A percentile compares a stretch with the other conserved stretches of the same genome.
phyloP scores from a whole-genome alignment of 75 land plant species.

The Isoetes taiwanensis region DNA sequence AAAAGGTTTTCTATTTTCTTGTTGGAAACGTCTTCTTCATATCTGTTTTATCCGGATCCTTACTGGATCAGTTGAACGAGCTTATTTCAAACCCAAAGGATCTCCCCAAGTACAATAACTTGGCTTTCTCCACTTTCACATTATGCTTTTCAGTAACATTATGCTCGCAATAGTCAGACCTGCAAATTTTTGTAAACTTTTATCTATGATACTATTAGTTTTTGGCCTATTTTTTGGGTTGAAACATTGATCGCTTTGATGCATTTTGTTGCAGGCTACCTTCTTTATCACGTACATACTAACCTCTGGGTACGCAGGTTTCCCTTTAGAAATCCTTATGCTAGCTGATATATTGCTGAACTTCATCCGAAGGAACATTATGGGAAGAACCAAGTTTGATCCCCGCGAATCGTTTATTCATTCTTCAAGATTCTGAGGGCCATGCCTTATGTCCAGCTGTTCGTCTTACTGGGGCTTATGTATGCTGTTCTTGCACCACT shows the following conservation, averaged over 20 bases:
- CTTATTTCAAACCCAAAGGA: constrained; percentile 54
- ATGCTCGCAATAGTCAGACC: constrained; percentile 25
- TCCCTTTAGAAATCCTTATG: constrained; percentile 54
- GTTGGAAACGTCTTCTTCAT: constrained; percentile 80
- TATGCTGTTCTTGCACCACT: constrained; percentile 77
- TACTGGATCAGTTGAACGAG: constrained; percentile 22
- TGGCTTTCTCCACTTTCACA: not conserved
- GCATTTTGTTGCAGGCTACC: constrained; percentile 39
- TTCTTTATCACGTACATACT: constrained; percentile 88
- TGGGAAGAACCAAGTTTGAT: constrained; percentile 19
- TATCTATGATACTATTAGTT: no score
- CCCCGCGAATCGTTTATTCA: no score
- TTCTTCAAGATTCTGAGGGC: no score
- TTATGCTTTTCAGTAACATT: not conserved
- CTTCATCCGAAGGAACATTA: constrained; percentile 20
- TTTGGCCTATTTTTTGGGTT: no score
- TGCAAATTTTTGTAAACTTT: not conserved
- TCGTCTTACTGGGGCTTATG: constrained; percentile 66
- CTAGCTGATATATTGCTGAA: constrained; percentile 23
- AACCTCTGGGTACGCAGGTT: constrained; percentile 85
- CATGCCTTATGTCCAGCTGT: constrained; percentile 60
- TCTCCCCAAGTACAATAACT: constrained; percentile 75
- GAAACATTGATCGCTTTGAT: no score
- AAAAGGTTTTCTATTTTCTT: constrained; percentile 59
- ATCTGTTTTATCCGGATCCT: constrained; percentile 61